Percentiles rank a stretch among this genome's conserved stretches.
These are phyloP conservation scores for Myrica gale DNA, from an alignment of 306 rosid species.

Conservation along the genomic window DNA sequence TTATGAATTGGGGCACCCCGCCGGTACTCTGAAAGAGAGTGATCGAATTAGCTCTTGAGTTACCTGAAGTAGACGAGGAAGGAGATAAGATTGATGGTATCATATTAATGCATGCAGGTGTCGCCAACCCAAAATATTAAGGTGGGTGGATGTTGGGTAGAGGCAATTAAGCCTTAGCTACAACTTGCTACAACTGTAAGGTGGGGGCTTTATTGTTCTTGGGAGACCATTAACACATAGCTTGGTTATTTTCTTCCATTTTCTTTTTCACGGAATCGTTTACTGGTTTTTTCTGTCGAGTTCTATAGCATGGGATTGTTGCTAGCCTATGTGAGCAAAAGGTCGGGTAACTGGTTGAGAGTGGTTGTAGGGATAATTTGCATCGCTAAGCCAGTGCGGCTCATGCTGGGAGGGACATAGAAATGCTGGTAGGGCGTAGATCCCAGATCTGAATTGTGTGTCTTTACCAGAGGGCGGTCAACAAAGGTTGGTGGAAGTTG, in stretches of 20 bases:
- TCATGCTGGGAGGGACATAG: background rate
- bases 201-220: conserved; percentile 22
- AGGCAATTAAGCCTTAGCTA: conserved; percentile 55
- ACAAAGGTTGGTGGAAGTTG: too few relatives aligned
- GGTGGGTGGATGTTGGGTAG: conserved; percentile 61
- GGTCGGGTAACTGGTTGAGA: conserved; percentile 8
- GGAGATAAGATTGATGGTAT: conserved; percentile 47
- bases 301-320: background rate
- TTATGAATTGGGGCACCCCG: conserved; percentile 33
- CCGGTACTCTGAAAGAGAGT: conserved; percentile 28
- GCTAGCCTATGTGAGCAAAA: background rate
- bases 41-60: conserved; percentile 31
- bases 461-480: conserved; percentile 40
- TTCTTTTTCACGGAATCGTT: background rate
- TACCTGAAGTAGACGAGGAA: conserved; percentile 26
- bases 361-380: background rate
- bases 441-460: conserved; percentile 33
- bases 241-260: conserved; percentile 2
- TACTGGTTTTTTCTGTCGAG: background rate
- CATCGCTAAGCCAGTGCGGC: background rate
- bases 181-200: conserved; percentile 29
- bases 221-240: conserved; percentile 28
- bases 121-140: conserved; percentile 46
- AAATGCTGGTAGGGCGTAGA: background rate
- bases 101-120: conserved; percentile 75